Conservation (phyloP, 306 rosid species). For the Malus sieversii region DNA sequence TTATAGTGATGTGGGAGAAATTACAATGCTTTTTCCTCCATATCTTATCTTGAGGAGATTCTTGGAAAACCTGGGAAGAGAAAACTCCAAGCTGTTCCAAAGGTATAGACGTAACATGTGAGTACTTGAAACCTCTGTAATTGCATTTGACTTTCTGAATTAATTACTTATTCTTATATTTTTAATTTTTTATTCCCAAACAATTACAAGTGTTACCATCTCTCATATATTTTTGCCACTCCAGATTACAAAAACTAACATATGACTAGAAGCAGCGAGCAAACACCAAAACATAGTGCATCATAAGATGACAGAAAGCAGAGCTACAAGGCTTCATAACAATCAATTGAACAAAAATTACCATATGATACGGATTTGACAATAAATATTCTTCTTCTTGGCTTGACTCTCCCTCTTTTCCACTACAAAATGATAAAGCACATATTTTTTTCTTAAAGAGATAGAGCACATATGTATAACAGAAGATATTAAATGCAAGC, state of each 20-base stretch:
- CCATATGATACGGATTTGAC: conserved; percentile 96
- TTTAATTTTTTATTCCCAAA: too few relatives aligned
- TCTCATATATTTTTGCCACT: background rate
- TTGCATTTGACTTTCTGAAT: background rate
- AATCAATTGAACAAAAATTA: conserved; percentile 24
- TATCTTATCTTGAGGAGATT: conserved; percentile 72
- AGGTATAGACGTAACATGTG: conserved; percentile 24
- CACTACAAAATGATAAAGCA: conserved; percentile 42
- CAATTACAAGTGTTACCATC: background rate
- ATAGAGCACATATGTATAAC: background rate
- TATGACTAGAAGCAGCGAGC: background rate
- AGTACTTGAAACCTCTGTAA: conserved; percentile 16
- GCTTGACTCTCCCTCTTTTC: conserved; percentile 74
- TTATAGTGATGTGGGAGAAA: conserved; percentile 20
- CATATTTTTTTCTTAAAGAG: background rate
- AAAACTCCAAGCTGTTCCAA: conserved; percentile 90
- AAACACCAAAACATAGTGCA: background rate
- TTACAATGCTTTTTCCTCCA: conserved; percentile 90
- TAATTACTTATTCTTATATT: background rate
- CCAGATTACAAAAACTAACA: background rate
- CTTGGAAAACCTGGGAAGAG: conserved; percentile 98
- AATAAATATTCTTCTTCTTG: conserved; percentile 82
- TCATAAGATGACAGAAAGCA: background rate
- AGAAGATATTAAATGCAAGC: conserved; percentile 6
- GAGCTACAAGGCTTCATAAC: conserved; percentile 6